Conservation (phyloP, 352 stramenopile species). For the Globisporangium spiculum region DNA sequence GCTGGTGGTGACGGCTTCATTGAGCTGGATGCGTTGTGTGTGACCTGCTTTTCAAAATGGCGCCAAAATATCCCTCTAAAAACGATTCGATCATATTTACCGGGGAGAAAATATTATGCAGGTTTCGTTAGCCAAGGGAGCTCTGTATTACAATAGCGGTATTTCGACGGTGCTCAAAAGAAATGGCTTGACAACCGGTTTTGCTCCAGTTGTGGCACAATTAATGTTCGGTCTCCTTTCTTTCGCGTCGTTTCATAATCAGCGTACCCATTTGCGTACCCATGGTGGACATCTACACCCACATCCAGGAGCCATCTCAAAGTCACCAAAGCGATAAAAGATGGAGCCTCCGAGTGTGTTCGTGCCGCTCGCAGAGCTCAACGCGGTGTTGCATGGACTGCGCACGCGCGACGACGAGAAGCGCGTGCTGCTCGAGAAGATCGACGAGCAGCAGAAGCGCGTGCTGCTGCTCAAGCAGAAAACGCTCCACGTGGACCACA, state of each 20-base stretch:
- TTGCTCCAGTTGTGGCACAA: no score
- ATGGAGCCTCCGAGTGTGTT: slow-evolving; percentile 25
- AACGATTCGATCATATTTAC: no score
- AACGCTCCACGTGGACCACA: slow-evolving; percentile 40
- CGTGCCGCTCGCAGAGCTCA: slow-evolving; percentile 41
- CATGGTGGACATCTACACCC: no score
- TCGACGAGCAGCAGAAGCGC: slow-evolving; percentile 38
- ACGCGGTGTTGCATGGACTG: slow-evolving; percentile 32
- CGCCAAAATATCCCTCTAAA: no score
- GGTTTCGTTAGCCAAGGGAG: no score
- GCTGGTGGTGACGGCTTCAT: no score
- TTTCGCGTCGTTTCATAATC: slow-evolving; percentile 7
- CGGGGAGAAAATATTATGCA: no score
- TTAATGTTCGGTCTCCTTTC: neutral
- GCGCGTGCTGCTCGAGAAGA: slow-evolving; percentile 26
- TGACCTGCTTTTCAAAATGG: no score
- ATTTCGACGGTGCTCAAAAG: no score
- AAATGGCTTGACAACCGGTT: no score
- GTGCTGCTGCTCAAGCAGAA: slow-evolving; percentile 35
- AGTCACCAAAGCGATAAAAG: neutral
- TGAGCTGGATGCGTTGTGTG: no score
- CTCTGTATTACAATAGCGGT: no score
- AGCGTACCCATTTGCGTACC: neutral
- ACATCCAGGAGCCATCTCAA: neutral
- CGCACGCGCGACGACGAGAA: slow-evolving; percentile 39